Percentiles rank a stretch among this genome's conserved stretches.
Conservation (phyloP, 2,329 filamentous ascomycete genomes). For the Anthostomella pinea region DNA sequence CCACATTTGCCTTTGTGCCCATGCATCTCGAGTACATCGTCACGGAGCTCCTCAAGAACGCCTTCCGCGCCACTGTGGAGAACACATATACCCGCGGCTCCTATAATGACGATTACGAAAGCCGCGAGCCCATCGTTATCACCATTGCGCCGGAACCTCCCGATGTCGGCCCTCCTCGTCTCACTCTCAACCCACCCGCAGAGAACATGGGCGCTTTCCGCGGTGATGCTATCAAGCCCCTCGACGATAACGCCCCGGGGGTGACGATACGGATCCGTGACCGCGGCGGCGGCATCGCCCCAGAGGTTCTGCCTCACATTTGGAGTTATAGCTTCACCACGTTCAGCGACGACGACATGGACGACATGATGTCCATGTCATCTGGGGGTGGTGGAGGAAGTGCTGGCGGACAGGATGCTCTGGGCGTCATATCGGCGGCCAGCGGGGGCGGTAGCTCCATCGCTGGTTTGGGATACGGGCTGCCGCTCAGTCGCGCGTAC, state of each 20-base stretch:
- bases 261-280: constrained; percentile 96
- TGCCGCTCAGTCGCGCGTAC: constrained; percentile 88
- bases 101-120: too few species aligned
- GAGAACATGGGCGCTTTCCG: constrained; percentile 40
- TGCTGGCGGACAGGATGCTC: constrained; percentile 57
- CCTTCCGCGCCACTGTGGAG: constrained; percentile 91
- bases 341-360: constrained; percentile 65
- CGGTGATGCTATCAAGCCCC: constrained; percentile 50
- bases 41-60: constrained; percentile 94
- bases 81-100: constrained; percentile 52
- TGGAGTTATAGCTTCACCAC: constrained; percentile 99
- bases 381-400: constrained; percentile 38
- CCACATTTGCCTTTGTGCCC: constrained; percentile 90
- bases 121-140: constrained; percentile 79
- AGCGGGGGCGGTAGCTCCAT: constrained; percentile 77
- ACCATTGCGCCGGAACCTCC: constrained; percentile 76
- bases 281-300: constrained; percentile 87
- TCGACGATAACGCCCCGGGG: constrained; percentile 69
- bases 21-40: constrained; percentile 97
- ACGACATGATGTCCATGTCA: constrained; percentile 42
- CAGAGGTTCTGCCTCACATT: constrained; percentile 79
- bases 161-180: constrained; percentile 23
- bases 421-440: constrained; percentile 72
- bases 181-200: constrained; percentile 36
- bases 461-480: constrained; percentile 86